Evolutionary conservation across 2,329 filamentous ascomycete species (phyloP).

Genomic region (Cladosporium sp.): DNA sequence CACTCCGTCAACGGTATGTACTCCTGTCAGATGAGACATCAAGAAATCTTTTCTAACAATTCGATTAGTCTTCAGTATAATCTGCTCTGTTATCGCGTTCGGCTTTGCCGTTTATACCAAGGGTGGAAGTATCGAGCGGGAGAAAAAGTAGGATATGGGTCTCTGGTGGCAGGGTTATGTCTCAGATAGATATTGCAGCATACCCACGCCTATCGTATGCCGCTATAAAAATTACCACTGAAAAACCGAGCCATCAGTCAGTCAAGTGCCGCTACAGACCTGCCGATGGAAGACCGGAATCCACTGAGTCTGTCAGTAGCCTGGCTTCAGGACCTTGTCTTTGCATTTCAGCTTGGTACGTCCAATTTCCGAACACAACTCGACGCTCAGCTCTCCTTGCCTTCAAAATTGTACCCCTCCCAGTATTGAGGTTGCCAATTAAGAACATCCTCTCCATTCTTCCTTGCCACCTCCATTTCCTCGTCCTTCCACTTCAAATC

Average conservation of each 20-base stretch:
- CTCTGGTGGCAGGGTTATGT: too few species aligned
- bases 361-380: too few species aligned
- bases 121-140: conserved; percentile 1
- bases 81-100: not conserved
- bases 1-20: conserved; percentile 25
- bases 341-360: too few species aligned
- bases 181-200: too few species aligned
- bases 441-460: conserved; percentile 2
- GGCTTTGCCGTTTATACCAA: not conserved
- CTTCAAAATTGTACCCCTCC: not conserved
- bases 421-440: conserved; percentile 7
- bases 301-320: too few species aligned
- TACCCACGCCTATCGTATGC: too few species aligned
- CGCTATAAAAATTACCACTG: too few species aligned
- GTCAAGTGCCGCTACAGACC: too few species aligned
- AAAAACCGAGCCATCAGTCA: too few species aligned
- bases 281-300: too few species aligned
- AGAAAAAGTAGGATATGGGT: not conserved
- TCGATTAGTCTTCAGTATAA: not conserved
- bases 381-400: conserved; percentile 4
- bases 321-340: too few species aligned
- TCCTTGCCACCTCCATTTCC: not conserved
- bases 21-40: not conserved
- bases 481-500: conserved; percentile 1
- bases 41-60: not conserved